phyloP scores from a whole-genome alignment of 805 yeast genomes.

The Helenozyma rhizophorensis region DNA sequence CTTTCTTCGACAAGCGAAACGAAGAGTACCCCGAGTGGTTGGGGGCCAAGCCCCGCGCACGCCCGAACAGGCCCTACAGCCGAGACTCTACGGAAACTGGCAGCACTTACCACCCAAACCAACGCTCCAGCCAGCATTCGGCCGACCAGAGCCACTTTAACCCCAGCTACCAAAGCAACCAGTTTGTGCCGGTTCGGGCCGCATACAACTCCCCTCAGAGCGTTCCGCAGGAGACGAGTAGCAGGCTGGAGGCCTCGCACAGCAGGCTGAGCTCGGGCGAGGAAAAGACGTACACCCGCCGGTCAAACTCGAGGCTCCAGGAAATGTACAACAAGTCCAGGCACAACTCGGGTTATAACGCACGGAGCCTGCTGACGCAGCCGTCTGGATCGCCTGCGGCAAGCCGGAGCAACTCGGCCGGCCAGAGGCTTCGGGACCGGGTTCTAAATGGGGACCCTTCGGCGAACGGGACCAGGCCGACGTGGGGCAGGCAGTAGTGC shows the following conservation, averaged over 20 bases:
- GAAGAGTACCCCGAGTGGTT: conserved; percentile 43
- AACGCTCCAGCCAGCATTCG: neutral
- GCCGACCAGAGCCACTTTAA: no score
- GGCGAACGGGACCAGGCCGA: conserved; percentile 13
- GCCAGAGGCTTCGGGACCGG: conserved; percentile 15
- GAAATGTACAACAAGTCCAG: conserved; percentile 39
- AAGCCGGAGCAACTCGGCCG: conserved; percentile 21
- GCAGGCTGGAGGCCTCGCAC: neutral
- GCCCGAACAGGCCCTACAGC: neutral
- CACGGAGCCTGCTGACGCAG: conserved; percentile 6
- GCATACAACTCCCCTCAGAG: conserved; percentile 14
- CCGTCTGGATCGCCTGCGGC: conserved; percentile 28
- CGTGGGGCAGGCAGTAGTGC: conserved; percentile 26
- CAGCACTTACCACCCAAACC: neutral
- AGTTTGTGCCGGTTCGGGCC: conserved; percentile 26
- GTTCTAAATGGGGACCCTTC: conserved; percentile 10
- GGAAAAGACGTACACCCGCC: conserved; percentile 23
- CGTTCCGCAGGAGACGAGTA: neutral
- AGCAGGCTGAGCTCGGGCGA: conserved; percentile 5
- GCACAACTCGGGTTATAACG: conserved; percentile 30
- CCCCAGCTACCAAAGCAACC: conserved; percentile 12
- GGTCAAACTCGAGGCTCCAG: conserved; percentile 32
- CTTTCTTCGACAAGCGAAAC: conserved; percentile 28
- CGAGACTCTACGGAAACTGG: no score
- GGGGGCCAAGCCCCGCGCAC: conserved; percentile 21